Conservation (phyloP, 148 eudicot species). For the Silene latifolia region DNA sequence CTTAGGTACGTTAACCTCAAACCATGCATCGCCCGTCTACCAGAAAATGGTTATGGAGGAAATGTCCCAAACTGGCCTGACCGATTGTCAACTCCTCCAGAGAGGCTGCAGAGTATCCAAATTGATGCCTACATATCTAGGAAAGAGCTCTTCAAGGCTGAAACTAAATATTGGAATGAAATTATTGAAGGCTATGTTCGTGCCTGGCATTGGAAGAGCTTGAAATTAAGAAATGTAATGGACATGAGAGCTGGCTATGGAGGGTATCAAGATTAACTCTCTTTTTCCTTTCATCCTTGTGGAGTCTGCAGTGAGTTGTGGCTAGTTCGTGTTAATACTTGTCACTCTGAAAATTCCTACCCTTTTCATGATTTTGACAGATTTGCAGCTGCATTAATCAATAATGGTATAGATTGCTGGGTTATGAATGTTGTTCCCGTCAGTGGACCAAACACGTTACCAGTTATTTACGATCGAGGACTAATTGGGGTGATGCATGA, state of each 20-base stretch:
- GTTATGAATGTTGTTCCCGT: slow-evolving; percentile 91
- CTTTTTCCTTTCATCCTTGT: slow-evolving; percentile 6
- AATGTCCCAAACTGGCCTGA: slow-evolving; percentile 78
- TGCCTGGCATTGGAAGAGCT: slow-evolving; percentile 57
- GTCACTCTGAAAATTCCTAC: slow-evolving; percentile 2
- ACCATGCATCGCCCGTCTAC: slow-evolving; percentile 78
- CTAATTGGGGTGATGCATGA: slow-evolving; percentile 97
- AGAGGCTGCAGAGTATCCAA: slow-evolving; percentile 84
- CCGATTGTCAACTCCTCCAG: slow-evolving; percentile 77
- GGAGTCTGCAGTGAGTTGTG: background rate
- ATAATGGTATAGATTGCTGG: slow-evolving; percentile 70
- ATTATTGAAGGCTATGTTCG: slow-evolving; percentile 68
- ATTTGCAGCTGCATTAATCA: slow-evolving; percentile 79
- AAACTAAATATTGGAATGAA: slow-evolving; percentile 86
- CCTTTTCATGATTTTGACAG: slow-evolving; percentile 37
- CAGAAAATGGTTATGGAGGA: slow-evolving; percentile 70
- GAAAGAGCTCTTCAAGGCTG: slow-evolving; percentile 85
- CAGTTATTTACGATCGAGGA: slow-evolving; percentile 95
- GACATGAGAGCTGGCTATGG: slow-evolving; percentile 99
- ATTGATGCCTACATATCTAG: slow-evolving; percentile 89
- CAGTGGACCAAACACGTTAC: slow-evolving; percentile 86
- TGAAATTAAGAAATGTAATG: slow-evolving; percentile 68
- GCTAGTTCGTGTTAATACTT: background rate
- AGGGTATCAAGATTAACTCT: slow-evolving; percentile 49
- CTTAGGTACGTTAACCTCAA: slow-evolving; percentile 79